Evolutionary conservation across 306 rosid genomes (phyloP).

Genomic region (Vicia villosa): DNA sequence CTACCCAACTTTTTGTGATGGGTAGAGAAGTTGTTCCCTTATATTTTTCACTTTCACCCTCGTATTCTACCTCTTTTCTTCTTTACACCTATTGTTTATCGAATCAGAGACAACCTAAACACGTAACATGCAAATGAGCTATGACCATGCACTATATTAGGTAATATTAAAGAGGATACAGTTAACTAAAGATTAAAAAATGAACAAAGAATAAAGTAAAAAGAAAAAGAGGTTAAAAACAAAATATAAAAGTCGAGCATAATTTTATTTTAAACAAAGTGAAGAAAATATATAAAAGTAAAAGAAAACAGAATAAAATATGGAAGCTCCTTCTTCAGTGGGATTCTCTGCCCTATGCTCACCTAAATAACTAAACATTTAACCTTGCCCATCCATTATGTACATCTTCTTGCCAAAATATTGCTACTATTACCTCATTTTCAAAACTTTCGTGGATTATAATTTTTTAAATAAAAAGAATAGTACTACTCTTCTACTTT

Average conservation of each 20-base stretch:
- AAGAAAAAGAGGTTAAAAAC: constrained; percentile 20
- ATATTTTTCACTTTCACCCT: background rate
- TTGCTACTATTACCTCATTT: background rate
- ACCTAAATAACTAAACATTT: constrained; percentile 16
- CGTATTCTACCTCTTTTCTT: background rate
- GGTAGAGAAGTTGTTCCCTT: too few species aligned
- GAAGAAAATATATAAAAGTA: background rate
- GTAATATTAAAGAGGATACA: background rate
- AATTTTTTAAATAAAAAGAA: too few species aligned
- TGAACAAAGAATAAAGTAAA: constrained; percentile 33
- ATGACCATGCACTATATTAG: background rate
- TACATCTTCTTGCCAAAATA: background rate
- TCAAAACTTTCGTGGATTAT: background rate
- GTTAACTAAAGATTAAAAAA: background rate
- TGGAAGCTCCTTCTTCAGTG: constrained; percentile 34
- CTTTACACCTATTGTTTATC: background rate
- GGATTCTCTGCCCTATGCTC: constrained; percentile 47
- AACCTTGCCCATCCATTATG: constrained; percentile 21
- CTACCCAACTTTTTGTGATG: too few species aligned
- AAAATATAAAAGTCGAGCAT: constrained; percentile 8
- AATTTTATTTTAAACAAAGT: background rate
- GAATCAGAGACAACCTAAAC: background rate
- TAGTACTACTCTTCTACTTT: too few species aligned
- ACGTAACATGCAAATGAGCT: background rate
- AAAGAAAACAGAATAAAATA: constrained; percentile 20